Evolutionary conservation across 345 rosid genomes (phyloP).

Genomic region (Barbarea vulgaris): DNA sequence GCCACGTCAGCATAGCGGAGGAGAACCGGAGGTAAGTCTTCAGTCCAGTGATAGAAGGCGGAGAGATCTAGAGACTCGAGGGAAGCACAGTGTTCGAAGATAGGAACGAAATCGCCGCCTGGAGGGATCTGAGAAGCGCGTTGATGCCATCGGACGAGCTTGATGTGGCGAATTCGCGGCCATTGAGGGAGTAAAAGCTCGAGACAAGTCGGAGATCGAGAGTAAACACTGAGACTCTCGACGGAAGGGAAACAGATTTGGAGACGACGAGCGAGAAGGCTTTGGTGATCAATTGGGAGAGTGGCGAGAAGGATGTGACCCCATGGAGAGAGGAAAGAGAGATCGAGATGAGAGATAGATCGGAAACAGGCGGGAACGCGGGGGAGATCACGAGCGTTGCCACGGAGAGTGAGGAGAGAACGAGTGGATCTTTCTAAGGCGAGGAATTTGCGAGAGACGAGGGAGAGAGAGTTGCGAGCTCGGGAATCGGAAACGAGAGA

Average conservation of each 20-base stretch:
- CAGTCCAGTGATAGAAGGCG: slow-evolving; percentile 84
- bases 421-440: slow-evolving; percentile 76
- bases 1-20: slow-evolving; percentile 51
- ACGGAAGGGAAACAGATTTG: slow-evolving; percentile 57
- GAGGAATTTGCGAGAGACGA: slow-evolving; percentile 66
- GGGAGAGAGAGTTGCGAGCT: slow-evolving; percentile 71
- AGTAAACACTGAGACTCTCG: slow-evolving; percentile 54
- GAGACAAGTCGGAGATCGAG: slow-evolving; percentile 58
- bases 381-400: slow-evolving; percentile 73
- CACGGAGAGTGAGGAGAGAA: slow-evolving; percentile 78
- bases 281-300: slow-evolving; percentile 46
- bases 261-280: slow-evolving; percentile 60
- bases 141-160: slow-evolving; percentile 89
- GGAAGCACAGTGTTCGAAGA: slow-evolving; percentile 55
- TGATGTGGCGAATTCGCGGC: slow-evolving; percentile 59
- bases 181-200: slow-evolving; percentile 63
- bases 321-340: slow-evolving; percentile 86
- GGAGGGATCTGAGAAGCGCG: slow-evolving; percentile 45
- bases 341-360: slow-evolving; percentile 67
- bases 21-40: slow-evolving; percentile 82
- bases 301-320: slow-evolving; percentile 62
- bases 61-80: slow-evolving; percentile 67
- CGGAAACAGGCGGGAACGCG: slow-evolving; percentile 65
- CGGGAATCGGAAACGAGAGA: slow-evolving; percentile 61
- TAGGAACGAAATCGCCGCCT: slow-evolving; percentile 61